Percentiles rank a stretch among this genome's conserved stretches.
Conservation (phyloP, 2,329 filamentous ascomycete species). For the Alternaria alternata region DNA sequence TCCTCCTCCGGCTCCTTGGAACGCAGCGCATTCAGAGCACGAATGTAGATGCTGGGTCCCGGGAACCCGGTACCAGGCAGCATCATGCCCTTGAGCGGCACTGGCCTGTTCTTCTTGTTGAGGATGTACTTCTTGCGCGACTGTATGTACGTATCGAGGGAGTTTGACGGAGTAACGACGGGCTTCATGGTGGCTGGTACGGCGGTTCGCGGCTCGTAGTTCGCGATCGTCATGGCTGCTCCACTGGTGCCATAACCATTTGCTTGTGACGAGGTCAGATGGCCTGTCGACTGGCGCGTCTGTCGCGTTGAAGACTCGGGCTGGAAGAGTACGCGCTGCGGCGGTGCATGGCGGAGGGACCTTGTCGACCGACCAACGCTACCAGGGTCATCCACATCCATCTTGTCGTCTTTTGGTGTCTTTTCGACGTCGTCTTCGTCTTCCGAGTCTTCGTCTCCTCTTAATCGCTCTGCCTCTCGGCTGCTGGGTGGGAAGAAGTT, state of each 20-base stretch:
- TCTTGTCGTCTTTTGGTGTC: constrained; percentile 62
- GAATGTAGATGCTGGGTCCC: constrained; percentile 89
- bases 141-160: constrained; percentile 71
- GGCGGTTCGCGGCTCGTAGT: constrained; percentile 72
- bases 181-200: constrained; percentile 73
- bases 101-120: constrained; percentile 51
- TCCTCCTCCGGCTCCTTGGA: constrained; percentile 83
- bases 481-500: constrained; percentile 68
- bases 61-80: constrained; percentile 71
- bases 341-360: constrained; percentile 79
- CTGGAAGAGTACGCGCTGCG: constrained; percentile 84
- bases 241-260: constrained; percentile 50
- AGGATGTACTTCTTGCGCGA: constrained; percentile 62
- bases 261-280: constrained; percentile 54
- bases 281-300: constrained; percentile 61
- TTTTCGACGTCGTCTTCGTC: constrained; percentile 50
- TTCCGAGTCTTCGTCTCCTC: constrained; percentile 63
- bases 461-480: constrained; percentile 56
- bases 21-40: constrained; percentile 82
- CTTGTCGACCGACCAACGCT: constrained; percentile 52
- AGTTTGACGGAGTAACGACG: constrained; percentile 77
- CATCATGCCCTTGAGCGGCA: constrained; percentile 62
- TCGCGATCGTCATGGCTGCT: constrained; percentile 67
- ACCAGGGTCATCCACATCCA: constrained; percentile 60
- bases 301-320: constrained; percentile 76